These are phyloP conservation scores for Hibiscus syriacus DNA, from an alignment of 345 rosid species.

Conservation along the genomic window DNA sequence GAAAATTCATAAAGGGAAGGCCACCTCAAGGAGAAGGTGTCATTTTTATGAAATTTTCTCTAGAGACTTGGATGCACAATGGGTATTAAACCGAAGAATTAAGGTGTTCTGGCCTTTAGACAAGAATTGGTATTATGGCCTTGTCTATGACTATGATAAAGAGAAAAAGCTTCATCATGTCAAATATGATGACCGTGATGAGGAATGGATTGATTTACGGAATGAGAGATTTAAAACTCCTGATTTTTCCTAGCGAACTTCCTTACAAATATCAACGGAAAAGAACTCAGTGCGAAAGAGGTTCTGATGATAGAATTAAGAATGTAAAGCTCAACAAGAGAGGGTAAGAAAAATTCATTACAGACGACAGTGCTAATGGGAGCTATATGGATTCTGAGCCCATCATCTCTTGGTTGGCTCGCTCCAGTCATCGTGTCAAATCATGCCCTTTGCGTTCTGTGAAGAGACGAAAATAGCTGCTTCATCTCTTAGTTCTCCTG, in stretches of 20 bases:
- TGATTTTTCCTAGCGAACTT: conserved; percentile 76
- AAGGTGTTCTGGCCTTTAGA: conserved; percentile 94
- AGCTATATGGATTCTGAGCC: conserved; percentile 76
- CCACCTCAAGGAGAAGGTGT: conserved; percentile 65
- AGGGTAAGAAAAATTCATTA: conserved; percentile 26
- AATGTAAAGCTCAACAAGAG: conserved; percentile 27
- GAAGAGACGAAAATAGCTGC: conserved; percentile 46
- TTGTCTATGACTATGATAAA: conserved; percentile 39
- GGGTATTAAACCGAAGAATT: conserved; percentile 69
- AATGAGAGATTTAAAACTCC: conserved; percentile 81
- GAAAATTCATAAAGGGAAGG: conserved; percentile 44
- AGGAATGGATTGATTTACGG: conserved; percentile 84
- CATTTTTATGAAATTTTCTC: conserved; percentile 72
- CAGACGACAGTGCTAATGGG: conserved; percentile 43
- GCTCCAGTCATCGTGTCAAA: conserved; percentile 47
- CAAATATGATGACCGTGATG: conserved; percentile 91
- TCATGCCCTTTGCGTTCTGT: conserved; percentile 42
- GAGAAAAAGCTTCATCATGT: not conserved
- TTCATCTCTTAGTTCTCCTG: conserved; percentile 5
- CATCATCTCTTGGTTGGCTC: conserved; percentile 85
- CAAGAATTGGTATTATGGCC: conserved; percentile 84
- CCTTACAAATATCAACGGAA: conserved; percentile 41
- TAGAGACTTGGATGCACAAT: conserved; percentile 58
- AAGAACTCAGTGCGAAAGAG: conserved; percentile 33
- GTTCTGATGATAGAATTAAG: conserved; percentile 36